phyloP scores from a whole-genome alignment of 768 basidiomycete genomes.

The Neoboletus magnificus region DNA sequence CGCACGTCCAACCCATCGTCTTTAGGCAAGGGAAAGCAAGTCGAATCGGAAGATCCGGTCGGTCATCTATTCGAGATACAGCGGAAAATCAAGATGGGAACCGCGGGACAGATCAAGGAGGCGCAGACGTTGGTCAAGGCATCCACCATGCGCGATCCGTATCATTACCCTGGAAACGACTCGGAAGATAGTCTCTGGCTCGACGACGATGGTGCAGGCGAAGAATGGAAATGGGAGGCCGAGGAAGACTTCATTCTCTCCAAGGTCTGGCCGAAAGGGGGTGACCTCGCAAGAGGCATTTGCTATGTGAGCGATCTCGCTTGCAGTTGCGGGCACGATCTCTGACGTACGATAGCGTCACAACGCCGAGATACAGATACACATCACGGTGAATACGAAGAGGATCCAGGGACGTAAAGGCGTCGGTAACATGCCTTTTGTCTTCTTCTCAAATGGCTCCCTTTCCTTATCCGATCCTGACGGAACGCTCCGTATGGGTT shows the following conservation, averaged over 20 bases:
- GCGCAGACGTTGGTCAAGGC: constrained; percentile 48
- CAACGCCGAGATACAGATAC: constrained; percentile 47
- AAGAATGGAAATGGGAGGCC: constrained; percentile 63
- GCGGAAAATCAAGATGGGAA: constrained; percentile 41
- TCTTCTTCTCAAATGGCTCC: constrained; percentile 53
- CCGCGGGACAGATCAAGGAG: constrained; percentile 51
- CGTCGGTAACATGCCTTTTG: constrained; percentile 55
- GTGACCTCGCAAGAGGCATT: constrained; percentile 45
- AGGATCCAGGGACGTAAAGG: constrained; percentile 55
- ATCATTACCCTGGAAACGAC: constrained; percentile 40
- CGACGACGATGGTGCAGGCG: constrained; percentile 35
- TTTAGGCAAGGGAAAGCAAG: constrained; percentile 21
- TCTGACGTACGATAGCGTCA: constrained; percentile 44
- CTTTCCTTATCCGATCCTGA: constrained; percentile 25
- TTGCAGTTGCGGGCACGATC: neutral
- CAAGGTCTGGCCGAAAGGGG: constrained; percentile 53
- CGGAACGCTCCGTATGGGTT: constrained; percentile 20
- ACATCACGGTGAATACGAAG: constrained; percentile 59
- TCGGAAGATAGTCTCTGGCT: constrained; percentile 32
- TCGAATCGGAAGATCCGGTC: constrained; percentile 5
- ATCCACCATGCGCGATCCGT: constrained; percentile 53
- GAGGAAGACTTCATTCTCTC: constrained; percentile 63
- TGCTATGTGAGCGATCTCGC: constrained; percentile 51
- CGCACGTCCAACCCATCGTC: constrained; percentile 14
- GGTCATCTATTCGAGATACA: constrained; percentile 64